Evolutionary conservation across 768 basidiomycete species (phyloP).

Genomic region (Kwoniella newhampshirensis): DNA sequence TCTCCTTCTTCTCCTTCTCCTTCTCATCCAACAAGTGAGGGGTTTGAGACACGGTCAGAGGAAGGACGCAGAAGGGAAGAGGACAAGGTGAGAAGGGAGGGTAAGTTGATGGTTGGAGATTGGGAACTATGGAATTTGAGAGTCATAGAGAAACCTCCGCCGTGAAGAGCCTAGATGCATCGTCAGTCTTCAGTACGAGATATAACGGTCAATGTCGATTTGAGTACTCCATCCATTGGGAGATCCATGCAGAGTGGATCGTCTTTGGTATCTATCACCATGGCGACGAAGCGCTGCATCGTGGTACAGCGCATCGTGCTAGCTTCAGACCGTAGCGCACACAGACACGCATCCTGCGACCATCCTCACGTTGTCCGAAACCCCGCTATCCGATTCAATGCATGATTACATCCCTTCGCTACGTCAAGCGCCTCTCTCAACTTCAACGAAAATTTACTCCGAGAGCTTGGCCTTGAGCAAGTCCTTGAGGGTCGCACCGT

Average conservation of each 20-base stretch:
- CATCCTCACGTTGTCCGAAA: too few species aligned
- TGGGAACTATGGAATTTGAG: slow-evolving; percentile 38
- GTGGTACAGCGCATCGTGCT: too few species aligned
- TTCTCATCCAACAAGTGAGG: background rate
- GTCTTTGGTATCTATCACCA: background rate
- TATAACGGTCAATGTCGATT: background rate
- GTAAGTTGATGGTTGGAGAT: slow-evolving; percentile 25
- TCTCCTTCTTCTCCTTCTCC: too few species aligned
- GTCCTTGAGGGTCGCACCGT: slow-evolving; percentile 80
- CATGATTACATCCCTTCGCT: too few species aligned
- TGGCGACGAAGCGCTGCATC: too few species aligned
- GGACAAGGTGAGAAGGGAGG: slow-evolving; percentile 11
- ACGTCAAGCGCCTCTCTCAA: background rate
- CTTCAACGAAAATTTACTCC: slow-evolving; percentile 4
- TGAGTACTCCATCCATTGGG: background rate
- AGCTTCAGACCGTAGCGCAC: too few species aligned
- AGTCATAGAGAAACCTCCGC: slow-evolving; percentile 23
- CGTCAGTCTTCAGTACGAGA: too few species aligned
- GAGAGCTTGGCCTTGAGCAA: slow-evolving; percentile 64
- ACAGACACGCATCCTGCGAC: too few species aligned
- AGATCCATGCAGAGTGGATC: background rate
- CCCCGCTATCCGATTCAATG: too few species aligned
- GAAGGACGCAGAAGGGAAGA: background rate
- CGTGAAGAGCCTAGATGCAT: too few species aligned
- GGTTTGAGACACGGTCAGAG: background rate